Evolutionary conservation across 768 basidiomycete species (phyloP).

Genomic region (Suillus fuscotomentosus): DNA sequence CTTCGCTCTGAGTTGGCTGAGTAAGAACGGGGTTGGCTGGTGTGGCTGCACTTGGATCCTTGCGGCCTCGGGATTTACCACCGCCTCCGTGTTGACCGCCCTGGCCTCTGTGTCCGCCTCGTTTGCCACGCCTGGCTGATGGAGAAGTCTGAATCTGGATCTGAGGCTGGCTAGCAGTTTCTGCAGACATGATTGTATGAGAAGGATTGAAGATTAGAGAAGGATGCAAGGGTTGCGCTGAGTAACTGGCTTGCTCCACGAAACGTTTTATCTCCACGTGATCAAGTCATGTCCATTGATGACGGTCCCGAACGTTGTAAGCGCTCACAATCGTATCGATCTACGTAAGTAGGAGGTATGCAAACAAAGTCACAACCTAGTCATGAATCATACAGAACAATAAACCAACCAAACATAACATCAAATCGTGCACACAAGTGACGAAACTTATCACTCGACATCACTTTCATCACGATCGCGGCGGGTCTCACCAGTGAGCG

Average conservation of each 20-base stretch:
- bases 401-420: background rate
- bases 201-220: background rate
- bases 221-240: background rate
- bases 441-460: conserved; percentile 17
- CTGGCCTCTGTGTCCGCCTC: conserved; percentile 13
- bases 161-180: conserved; percentile 17
- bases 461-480: conserved; percentile 16
- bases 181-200: conserved; percentile 16
- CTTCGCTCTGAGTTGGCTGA: conserved; percentile 5
- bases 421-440: background rate
- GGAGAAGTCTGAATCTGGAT: background rate
- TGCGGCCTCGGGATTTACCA: conserved; percentile 4
- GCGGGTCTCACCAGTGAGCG: background rate
- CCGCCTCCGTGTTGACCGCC: conserved; percentile 21
- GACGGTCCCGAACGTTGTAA: background rate
- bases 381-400: background rate
- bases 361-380: background rate
- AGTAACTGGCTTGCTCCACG: background rate
- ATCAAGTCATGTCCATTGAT: background rate
- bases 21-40: background rate
- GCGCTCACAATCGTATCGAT: background rate
- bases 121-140: conserved; percentile 6
- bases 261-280: conserved; percentile 2
- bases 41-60: background rate
- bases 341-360: background rate